phyloP scores from a whole-genome alignment of 2,329 filamentous ascomycete genomes.

The Beauveria asiatica region DNA sequence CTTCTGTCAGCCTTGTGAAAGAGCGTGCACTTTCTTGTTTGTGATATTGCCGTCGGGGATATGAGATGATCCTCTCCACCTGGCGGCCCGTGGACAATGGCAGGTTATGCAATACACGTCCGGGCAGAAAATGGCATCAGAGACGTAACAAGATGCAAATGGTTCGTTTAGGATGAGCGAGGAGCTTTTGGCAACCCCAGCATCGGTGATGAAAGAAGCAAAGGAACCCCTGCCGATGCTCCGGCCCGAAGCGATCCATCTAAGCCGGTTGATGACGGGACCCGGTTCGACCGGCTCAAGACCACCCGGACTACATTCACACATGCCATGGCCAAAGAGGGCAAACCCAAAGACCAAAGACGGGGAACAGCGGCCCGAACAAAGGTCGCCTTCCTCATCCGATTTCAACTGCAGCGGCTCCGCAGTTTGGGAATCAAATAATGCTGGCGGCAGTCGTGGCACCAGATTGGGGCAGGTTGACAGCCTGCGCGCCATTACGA shows the following conservation, averaged over 20 bases:
- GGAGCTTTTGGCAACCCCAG: background rate
- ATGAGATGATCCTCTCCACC: background rate
- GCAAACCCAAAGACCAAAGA: too few relatives aligned
- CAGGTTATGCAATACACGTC: background rate
- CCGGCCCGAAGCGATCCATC: background rate
- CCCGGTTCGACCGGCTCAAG: background rate
- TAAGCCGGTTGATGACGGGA: background rate
- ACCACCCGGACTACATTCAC: background rate
- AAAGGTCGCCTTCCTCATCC: background rate
- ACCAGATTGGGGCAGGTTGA: background rate
- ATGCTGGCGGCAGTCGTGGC: background rate
- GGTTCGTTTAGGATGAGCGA: background rate
- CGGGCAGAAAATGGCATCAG: background rate
- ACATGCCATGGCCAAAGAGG: background rate
- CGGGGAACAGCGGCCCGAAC: too few relatives aligned
- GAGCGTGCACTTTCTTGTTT: background rate
- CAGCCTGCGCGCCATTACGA: conserved; percentile 4
- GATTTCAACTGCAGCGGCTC: background rate
- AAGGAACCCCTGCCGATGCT: background rate
- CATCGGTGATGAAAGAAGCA: background rate
- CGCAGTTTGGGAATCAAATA: background rate
- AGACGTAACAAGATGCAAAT: background rate
- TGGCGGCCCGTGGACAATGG: background rate
- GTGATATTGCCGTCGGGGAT: background rate
- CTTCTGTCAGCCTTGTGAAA: background rate